These are phyloP conservation scores for Petrea volubilis DNA, from an alignment of 257 asterid genomes.

Conservation along the genomic window DNA sequence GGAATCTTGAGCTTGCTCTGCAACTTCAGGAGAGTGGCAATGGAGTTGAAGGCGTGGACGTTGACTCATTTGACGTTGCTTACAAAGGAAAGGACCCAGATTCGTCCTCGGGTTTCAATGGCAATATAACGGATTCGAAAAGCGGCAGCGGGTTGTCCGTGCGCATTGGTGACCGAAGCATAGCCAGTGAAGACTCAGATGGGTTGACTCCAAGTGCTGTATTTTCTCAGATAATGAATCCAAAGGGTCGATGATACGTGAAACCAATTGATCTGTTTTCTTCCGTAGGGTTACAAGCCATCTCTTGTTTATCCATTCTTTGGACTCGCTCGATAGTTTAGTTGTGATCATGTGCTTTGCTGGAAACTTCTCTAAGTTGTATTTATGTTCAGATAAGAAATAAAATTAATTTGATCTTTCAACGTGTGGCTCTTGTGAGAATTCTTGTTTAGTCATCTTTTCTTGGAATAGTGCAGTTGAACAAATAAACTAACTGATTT, in stretches of 20 bases:
- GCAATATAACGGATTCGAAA: constrained; percentile 52
- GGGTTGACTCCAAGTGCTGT: constrained; percentile 78
- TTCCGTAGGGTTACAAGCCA: neutral
- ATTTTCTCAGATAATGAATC: constrained; percentile 82
- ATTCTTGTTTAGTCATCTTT: too few species aligned
- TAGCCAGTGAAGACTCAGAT: constrained; percentile 71
- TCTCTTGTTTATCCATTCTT: neutral
- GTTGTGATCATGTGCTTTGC: neutral
- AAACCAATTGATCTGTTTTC: neutral
- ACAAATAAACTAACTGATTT: neutral
- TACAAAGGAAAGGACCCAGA: constrained; percentile 49
- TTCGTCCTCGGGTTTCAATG: constrained; percentile 48
- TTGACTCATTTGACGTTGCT: constrained; percentile 33
- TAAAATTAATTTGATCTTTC: neutral
- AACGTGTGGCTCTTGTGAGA: neutral
- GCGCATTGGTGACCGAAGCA: constrained; percentile 82
- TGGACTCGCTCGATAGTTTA: neutral
- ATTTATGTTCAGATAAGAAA: neutral
- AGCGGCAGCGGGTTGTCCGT: constrained; percentile 65
- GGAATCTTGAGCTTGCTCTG: constrained; percentile 47
- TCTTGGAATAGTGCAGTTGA: neutral
- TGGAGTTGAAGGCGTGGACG: constrained; percentile 36
- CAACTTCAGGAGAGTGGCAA: constrained; percentile 52
- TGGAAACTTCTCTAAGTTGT: neutral
- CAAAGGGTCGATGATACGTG: constrained; percentile 55